Percentiles rank a stretch among this genome's conserved stretches.
These are phyloP conservation scores for Blumeriella jaapii DNA, from an alignment of 2,329 filamentous ascomycete species.

Conservation along the genomic window DNA sequence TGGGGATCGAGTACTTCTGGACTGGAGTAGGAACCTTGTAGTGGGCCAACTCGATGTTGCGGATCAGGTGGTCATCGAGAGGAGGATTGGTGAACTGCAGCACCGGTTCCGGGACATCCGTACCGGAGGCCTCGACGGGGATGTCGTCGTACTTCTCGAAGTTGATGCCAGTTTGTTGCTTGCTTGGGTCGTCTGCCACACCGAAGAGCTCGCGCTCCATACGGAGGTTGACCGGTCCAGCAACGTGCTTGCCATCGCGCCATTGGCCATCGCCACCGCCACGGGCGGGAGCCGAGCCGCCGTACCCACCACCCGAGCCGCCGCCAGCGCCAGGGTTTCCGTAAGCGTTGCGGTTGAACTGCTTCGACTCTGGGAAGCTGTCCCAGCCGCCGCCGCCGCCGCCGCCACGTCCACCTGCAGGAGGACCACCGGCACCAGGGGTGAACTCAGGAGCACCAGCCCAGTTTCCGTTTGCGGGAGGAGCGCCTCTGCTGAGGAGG, in stretches of 20 bases:
- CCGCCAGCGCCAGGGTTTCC: constrained; percentile 28
- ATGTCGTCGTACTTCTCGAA: constrained; percentile 99
- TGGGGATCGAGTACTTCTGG: constrained; percentile 98
- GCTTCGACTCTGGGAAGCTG: constrained; percentile 12
- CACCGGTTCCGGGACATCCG: constrained; percentile 85
- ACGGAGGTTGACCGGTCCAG: constrained; percentile 78
- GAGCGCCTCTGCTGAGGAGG: constrained; percentile 34
- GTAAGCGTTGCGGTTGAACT: constrained; percentile 48
- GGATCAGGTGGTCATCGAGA: constrained; percentile 83
- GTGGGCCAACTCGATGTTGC: constrained; percentile 85
- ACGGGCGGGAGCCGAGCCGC: constrained; percentile 37
- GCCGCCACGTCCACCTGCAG: constrained; percentile 16
- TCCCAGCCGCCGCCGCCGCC: constrained; percentile 29
- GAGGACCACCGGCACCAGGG: constrained; percentile 19
- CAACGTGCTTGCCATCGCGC: constrained; percentile 92
- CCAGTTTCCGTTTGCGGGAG: constrained; percentile 24
- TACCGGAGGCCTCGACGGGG: constrained; percentile 90
- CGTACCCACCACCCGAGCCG: constrained; percentile 33
- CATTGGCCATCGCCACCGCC: constrained; percentile 93
- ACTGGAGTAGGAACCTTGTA: constrained; percentile 96
- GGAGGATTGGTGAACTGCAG: constrained; percentile 87
- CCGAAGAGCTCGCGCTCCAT: constrained; percentile 95
- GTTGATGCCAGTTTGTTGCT: constrained; percentile 98
- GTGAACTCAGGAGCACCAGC: constrained; percentile 29
- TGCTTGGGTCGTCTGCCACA: constrained; percentile 77